Conservation (phyloP, 805 yeast species). For the Myxozyma lipomycoides region DNA sequence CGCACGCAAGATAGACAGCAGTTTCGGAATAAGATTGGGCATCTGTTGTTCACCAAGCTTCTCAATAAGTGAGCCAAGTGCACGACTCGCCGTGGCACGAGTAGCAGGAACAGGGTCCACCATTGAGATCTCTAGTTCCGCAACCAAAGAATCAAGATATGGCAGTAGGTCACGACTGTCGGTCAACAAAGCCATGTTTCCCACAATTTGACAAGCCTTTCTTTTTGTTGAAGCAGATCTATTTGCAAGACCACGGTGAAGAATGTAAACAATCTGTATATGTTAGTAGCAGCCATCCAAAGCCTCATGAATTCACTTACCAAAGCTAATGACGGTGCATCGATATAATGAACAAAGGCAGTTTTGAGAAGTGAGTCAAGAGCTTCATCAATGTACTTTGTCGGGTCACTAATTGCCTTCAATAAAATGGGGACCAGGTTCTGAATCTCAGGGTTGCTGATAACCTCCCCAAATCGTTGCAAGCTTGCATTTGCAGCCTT, state of each 20-base stretch:
- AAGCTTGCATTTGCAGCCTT: constrained; percentile 88
- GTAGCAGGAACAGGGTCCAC: constrained; percentile 98
- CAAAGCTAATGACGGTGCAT: constrained; percentile 94
- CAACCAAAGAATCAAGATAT: constrained; percentile 69
- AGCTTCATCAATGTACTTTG: constrained; percentile 82
- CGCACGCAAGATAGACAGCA: constrained; percentile 71
- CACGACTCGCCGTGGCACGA: constrained; percentile 95
- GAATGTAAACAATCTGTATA: constrained; percentile 61
- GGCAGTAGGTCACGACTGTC: constrained; percentile 83
- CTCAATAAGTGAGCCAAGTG: constrained; percentile 92
- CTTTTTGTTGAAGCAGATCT: constrained; percentile 89
- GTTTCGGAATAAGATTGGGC: constrained; percentile 83
- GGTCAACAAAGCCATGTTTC: constrained; percentile 95
- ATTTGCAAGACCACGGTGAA: constrained; percentile 92
- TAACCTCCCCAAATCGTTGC: constrained; percentile 92
- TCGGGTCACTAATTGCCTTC: constrained; percentile 94
- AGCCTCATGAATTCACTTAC: constrained; percentile 38
- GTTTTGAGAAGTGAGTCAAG: constrained; percentile 81
- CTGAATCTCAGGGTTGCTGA: constrained; percentile 95
- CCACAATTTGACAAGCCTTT: constrained; percentile 96
- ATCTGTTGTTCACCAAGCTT: constrained; percentile 93
- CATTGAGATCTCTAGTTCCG: constrained; percentile 88
- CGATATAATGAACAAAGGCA: constrained; percentile 94
- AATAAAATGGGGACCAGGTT: constrained; percentile 80
- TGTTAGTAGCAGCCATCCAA: not conserved